A percentile compares a stretch with the other conserved stretches of the same genome.
Evolutionary conservation across 2,329 filamentous ascomycete genomes (phyloP).

Genomic region (Keithomyces neogunnii): DNA sequence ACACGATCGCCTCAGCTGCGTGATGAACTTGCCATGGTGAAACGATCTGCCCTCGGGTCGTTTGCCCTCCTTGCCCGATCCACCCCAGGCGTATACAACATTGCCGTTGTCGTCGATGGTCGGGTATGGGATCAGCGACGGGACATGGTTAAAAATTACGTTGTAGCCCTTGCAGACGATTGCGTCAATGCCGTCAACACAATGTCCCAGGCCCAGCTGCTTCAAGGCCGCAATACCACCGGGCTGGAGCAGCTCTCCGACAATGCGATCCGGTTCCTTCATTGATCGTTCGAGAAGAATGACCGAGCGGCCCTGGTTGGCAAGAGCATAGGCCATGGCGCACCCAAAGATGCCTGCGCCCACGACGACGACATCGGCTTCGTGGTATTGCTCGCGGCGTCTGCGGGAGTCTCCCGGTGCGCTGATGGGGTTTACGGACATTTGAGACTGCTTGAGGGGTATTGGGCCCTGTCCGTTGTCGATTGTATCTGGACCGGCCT

Average conservation of each 20-base stretch:
- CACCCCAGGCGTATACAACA: conserved; percentile 27
- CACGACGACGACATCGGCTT: conserved; percentile 80
- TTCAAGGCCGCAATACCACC: conserved; percentile 77
- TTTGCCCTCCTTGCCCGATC: conserved; percentile 25
- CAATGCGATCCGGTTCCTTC: conserved; percentile 90
- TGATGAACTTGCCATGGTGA: conserved; percentile 92
- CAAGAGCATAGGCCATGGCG: conserved; percentile 74
- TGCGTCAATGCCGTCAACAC: conserved; percentile 82
- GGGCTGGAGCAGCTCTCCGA: conserved; percentile 90
- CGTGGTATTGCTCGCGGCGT: conserved; percentile 46
- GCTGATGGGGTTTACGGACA: neutral
- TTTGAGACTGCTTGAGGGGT: neutral
- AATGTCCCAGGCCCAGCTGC: conserved; percentile 71
- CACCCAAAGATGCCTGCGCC: conserved; percentile 88
- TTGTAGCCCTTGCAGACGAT: conserved; percentile 79
- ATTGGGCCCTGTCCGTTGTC: neutral
- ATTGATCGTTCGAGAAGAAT: conserved; percentile 81
- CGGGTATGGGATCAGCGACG: conserved; percentile 74
- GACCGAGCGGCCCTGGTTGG: conserved; percentile 83
- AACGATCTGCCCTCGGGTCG: conserved; percentile 67
- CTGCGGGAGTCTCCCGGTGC: conserved; percentile 30
- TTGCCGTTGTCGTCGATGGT: conserved; percentile 41
- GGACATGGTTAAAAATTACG: conserved; percentile 69
- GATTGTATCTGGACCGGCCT: neutral
- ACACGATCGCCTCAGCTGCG: conserved; percentile 69